Evolutionary conservation across 108 stramenopile species (phyloP).

Genomic region (Nitzschia sp.): DNA sequence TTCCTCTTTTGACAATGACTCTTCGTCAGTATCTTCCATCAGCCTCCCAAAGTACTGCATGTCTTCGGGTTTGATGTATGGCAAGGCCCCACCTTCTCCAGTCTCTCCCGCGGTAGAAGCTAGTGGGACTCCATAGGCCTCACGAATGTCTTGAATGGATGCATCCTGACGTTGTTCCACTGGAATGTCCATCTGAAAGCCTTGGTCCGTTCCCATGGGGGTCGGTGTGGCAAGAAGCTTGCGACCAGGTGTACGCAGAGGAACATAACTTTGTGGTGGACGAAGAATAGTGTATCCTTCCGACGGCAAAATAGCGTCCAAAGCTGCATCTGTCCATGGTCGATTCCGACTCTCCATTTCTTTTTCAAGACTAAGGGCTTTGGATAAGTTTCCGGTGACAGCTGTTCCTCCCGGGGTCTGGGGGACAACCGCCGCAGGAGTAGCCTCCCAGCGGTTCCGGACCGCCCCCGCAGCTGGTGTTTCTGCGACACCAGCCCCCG

Average conservation of each 20-base stretch:
- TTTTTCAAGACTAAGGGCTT: conserved; percentile 81
- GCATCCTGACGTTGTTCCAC: conserved; percentile 82
- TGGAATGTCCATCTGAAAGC: conserved; percentile 92
- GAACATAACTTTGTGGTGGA: conserved; percentile 89
- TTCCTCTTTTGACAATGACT: conserved; percentile 77
- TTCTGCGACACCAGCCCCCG: conserved; percentile 37
- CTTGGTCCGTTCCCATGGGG: conserved; percentile 76
- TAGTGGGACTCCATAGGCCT: conserved; percentile 91
- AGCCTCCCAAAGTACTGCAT: conserved; percentile 97
- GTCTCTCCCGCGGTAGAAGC: conserved; percentile 60
- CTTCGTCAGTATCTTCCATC: conserved; percentile 86
- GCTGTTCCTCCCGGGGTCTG: conserved; percentile 38
- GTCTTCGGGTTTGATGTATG: conserved; percentile 97
- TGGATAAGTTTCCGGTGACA: conserved; percentile 65
- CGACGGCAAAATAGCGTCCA: conserved; percentile 91
- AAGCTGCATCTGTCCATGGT: conserved; percentile 93
- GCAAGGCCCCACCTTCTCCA: conserved; percentile 69
- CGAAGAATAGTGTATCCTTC: conserved; percentile 87
- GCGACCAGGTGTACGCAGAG: conserved; percentile 90
- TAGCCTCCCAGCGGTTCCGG: conserved; percentile 79
- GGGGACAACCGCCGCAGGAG: conserved; percentile 54
- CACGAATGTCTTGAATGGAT: conserved; percentile 77
- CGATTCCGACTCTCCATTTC: conserved; percentile 97
- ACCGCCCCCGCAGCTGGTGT: conserved; percentile 41
- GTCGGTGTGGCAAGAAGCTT: conserved; percentile 92